phyloP scores from a whole-genome alignment of 441 rosid species.

The Pelargonium citronellum region DNA sequence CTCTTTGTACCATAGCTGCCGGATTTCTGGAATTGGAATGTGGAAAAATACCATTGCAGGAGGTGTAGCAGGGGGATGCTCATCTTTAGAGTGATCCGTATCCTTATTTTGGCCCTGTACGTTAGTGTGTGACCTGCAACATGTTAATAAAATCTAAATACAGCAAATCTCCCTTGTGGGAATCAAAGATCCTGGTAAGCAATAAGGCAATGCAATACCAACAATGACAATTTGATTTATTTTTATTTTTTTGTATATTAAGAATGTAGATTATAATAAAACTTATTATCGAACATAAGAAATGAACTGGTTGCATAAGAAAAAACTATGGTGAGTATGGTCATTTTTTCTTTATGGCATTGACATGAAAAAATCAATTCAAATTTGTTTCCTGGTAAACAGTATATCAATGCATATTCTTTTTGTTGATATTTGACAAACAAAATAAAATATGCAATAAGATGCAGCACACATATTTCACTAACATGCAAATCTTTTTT shows the following conservation, averaged over 20 bases:
- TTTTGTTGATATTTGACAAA: not conserved
- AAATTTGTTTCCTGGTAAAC: too few species aligned
- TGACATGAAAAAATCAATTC: too few species aligned
- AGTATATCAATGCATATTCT: too few species aligned
- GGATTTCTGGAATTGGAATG: constrained; percentile 67
- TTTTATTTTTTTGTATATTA: too few species aligned
- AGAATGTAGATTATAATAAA: too few species aligned
- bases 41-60: constrained; percentile 78
- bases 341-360: too few species aligned
- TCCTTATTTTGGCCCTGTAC: constrained; percentile 40
- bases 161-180: constrained; percentile 21
- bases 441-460: not conserved
- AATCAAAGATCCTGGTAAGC: constrained; percentile 15
- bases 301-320: too few species aligned
- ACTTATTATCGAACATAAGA: too few species aligned
- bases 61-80: constrained; percentile 12
- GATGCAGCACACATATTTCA: not conserved
- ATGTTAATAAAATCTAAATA: constrained; percentile 42
- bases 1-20: constrained; percentile 48
- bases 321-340: too few species aligned
- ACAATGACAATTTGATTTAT: too few species aligned
- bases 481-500: not conserved
- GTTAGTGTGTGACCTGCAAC: constrained; percentile 35
- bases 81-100: constrained; percentile 14
- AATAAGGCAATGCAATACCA: too few species aligned